Evolutionary conservation across 306 rosid genomes (phyloP).

Genomic region (Vicia sativa): DNA sequence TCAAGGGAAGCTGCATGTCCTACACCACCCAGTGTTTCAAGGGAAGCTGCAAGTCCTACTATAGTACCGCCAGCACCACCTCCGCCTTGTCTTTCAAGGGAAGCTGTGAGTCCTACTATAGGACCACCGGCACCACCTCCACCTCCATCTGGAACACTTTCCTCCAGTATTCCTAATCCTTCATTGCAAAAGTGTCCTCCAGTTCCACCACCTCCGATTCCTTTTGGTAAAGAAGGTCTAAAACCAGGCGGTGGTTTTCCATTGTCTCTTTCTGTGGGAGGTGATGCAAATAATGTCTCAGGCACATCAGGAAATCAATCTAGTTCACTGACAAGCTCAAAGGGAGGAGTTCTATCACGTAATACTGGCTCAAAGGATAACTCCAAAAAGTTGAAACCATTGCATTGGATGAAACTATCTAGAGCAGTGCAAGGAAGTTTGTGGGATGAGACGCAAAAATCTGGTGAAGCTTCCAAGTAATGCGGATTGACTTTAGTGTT

Average conservation of each 20-base stretch:
- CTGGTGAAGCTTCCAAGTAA: conserved; percentile 79
- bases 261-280: conserved; percentile 27
- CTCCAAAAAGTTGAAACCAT: conserved; percentile 81
- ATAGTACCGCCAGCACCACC: background rate
- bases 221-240: conserved; percentile 48
- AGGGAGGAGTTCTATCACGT: conserved; percentile 60
- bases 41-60: conserved; percentile 24
- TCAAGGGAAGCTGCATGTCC: conserved; percentile 34
- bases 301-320: conserved; percentile 45
- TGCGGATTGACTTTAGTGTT: conserved; percentile 36
- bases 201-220: conserved; percentile 73
- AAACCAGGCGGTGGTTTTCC: conserved; percentile 39
- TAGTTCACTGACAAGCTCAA: conserved; percentile 42
- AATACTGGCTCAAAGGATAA: conserved; percentile 50
- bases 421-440: conserved; percentile 90
- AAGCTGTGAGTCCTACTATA: conserved; percentile 37
- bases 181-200: conserved; percentile 37
- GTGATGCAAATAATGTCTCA: conserved; percentile 42
- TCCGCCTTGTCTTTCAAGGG: conserved; percentile 45
- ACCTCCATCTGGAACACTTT: conserved; percentile 38
- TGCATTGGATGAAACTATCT: conserved; percentile 89
- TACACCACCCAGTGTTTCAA: conserved; percentile 39
- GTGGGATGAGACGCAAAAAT: conserved; percentile 93
- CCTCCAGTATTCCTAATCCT: conserved; percentile 39
- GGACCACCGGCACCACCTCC: conserved; percentile 43